These are phyloP conservation scores for Bathelium albidoporum DNA, from an alignment of 495 filamentous ascomycete species.

Conservation along the genomic window DNA sequence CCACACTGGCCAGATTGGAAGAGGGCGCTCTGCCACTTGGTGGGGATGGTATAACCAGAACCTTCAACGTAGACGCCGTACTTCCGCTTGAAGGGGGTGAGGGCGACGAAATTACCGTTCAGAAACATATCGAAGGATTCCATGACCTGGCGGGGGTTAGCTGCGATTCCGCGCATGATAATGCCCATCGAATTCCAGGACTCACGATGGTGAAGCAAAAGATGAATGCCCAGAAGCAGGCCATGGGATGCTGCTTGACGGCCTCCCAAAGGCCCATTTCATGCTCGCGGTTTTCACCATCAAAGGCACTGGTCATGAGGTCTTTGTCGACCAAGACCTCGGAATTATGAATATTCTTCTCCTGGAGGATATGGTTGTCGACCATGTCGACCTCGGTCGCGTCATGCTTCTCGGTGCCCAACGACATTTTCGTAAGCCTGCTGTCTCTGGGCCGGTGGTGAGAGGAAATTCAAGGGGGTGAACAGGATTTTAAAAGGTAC, in stretches of 20 bases:
- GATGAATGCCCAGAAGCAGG: constrained; percentile 7
- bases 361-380: constrained; percentile 1
- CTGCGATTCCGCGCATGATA: background rate
- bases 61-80: constrained; percentile 23
- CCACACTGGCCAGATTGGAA: constrained; percentile 30
- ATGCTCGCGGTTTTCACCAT: constrained; percentile 14
- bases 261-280: constrained; percentile 11
- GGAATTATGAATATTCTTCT: constrained; percentile 19
- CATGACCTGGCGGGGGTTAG: constrained; percentile 26
- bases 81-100: constrained; percentile 16
- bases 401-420: background rate
- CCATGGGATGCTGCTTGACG: constrained; percentile 14
- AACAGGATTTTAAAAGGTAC: background rate
- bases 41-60: constrained; percentile 19
- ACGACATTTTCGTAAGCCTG: background rate
- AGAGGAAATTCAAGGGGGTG: background rate
- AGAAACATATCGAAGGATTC: constrained; percentile 37
- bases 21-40: constrained; percentile 33
- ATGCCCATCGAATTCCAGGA: constrained; percentile 5
- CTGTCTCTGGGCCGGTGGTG: background rate
- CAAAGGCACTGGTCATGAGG: constrained; percentile 15
- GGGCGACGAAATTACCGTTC: constrained; percentile 33
- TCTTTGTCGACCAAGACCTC: constrained; percentile 26
- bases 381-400: constrained; percentile 5
- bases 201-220: constrained; percentile 35